These are phyloP conservation scores for Coix lacrymajobi DNA, from an alignment of 176 grass and related monocot species.

Conservation along the genomic window DNA sequence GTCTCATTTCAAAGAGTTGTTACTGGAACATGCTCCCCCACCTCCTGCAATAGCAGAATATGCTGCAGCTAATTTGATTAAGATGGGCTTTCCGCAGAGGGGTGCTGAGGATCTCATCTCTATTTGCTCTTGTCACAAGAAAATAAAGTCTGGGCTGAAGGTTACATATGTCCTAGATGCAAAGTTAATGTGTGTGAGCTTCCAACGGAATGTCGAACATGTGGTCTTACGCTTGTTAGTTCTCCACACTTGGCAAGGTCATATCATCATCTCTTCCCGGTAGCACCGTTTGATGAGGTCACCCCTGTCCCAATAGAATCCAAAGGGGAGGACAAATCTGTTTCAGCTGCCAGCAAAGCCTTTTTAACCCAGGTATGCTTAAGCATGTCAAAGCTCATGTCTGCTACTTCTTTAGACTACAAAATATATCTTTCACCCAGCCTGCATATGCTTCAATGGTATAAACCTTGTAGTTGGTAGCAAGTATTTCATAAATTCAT, in stretches of 20 bases:
- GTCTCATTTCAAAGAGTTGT: constrained; percentile 92
- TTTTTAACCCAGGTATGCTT: constrained; percentile 63
- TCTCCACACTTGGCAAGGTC: constrained; percentile 94
- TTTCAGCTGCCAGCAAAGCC: constrained; percentile 80
- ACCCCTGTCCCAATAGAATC: constrained; percentile 47
- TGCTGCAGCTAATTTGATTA: constrained; percentile 91
- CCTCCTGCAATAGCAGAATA: constrained; percentile 97
- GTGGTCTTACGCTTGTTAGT: constrained; percentile 89
- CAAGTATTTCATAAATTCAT: neutral
- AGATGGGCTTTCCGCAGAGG: constrained; percentile 99
- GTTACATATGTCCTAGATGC: constrained; percentile 96
- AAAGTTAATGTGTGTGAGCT: constrained; percentile 95
- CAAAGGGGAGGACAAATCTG: constrained; percentile 76
- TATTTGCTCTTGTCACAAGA: constrained; percentile 98
- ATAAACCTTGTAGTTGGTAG: neutral
- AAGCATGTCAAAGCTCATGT: neutral
- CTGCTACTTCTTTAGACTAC: neutral
- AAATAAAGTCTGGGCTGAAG: constrained; percentile 76
- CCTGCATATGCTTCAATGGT: neutral
- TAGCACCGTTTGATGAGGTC: constrained; percentile 85
- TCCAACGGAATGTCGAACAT: constrained; percentile 82
- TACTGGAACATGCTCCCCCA: constrained; percentile 89
- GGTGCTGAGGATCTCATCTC: constrained; percentile 90
- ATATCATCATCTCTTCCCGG: constrained; percentile 96
- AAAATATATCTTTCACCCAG: constrained; percentile 11